Base-by-base conservation (phyloP, 768 basidiomycete genomes). In the Favolaschia claudopus region DNA sequence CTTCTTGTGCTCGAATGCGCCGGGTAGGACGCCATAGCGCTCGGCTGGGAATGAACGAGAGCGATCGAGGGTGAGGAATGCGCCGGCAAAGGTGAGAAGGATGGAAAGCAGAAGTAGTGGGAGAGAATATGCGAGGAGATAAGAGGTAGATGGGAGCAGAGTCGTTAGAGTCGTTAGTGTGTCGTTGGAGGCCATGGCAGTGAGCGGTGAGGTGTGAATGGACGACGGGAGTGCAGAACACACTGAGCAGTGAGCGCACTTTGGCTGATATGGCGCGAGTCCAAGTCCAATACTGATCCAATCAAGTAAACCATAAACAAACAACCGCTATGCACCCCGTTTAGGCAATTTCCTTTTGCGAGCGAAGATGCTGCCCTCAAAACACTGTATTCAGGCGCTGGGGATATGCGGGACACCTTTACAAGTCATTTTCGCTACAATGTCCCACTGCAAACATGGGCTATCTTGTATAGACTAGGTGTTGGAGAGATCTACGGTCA, bases 1-100 rank as follows among this genome's bases (percentile, higher is more conserved):
- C 22, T 70, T 71, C 55, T 70, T 74, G 64, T 71, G 72, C 38
- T 79, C 74, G 50, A 77, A 72, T 31, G 69, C 60, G 27, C 77
- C 74, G 50, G 72, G 64, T 55, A 74, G 62, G 19, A 68, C 67
- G 46, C 73, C 74, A 63, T 74, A 73, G 8, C 73, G 71, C 32
- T 64, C 63, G 3, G 84, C 78, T 1, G 82, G 74, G 65, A 91
- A 89, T 7, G 84, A 80, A 34, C 86, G 82, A 20, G 88, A 85
- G 36, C 89, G 85, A 67, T 90, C 88, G 45, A 91, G 80, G 17
- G 83, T 89, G 20, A 90, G 75, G 70, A 91, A 90, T 3, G 87
- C 80, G n/a, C 89, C 88, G n/a, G 86, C 76, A 67, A 89, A 87
- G 7, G 82, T 83, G 33, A 88, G 75, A 22, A 85, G 58, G 36